phyloP scores from a whole-genome alignment of 352 stramenopile genomes.

The Phytopythium montanum region DNA sequence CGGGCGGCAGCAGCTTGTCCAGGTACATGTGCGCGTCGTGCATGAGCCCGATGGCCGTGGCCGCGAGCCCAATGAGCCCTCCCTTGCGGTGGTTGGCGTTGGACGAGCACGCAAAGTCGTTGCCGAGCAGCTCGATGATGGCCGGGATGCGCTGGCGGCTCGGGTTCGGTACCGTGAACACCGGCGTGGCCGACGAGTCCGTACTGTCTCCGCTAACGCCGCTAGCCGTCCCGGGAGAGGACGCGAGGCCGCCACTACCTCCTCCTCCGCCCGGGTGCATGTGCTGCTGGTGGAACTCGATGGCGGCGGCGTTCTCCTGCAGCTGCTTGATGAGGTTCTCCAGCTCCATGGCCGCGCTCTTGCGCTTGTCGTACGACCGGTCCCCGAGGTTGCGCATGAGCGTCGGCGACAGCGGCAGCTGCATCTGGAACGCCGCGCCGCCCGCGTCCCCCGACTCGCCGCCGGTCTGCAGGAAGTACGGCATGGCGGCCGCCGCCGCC shows the following conservation, averaged over 20 bases:
- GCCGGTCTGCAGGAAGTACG: slow-evolving; percentile 27
- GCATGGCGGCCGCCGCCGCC: slow-evolving; percentile 37
- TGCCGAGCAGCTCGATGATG: slow-evolving; percentile 96
- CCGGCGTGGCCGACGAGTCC: slow-evolving; percentile 4
- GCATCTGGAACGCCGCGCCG: slow-evolving; percentile 31
- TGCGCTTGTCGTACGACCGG: slow-evolving; percentile 99
- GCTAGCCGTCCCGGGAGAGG: slow-evolving; percentile 15
- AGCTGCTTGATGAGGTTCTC: slow-evolving; percentile 98
- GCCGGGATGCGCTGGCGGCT: slow-evolving; percentile 85
- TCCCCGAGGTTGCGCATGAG: slow-evolving; percentile 93
- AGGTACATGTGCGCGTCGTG: slow-evolving; percentile 90
- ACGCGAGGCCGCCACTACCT: neutral
- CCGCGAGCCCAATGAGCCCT: slow-evolving; percentile 97
- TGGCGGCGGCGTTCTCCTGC: slow-evolving; percentile 89
- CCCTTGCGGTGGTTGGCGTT: slow-evolving; percentile 99
- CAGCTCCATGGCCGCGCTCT: slow-evolving; percentile 98
- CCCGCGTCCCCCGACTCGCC: slow-evolving; percentile 21
- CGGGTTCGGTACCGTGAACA: slow-evolving; percentile 29
- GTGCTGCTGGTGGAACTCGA: slow-evolving; percentile 67
- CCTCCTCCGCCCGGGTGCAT: slow-evolving; percentile 10
- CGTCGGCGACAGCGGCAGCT: slow-evolving; percentile 70
- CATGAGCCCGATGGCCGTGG: slow-evolving; percentile 97
- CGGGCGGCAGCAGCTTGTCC: slow-evolving; percentile 93
- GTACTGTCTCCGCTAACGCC: slow-evolving; percentile 17
- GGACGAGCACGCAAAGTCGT: slow-evolving; percentile 97